Evolutionary conservation across 1,284 basidiomycete species (phyloP).

Genomic region (Amylostereum areolatum): DNA sequence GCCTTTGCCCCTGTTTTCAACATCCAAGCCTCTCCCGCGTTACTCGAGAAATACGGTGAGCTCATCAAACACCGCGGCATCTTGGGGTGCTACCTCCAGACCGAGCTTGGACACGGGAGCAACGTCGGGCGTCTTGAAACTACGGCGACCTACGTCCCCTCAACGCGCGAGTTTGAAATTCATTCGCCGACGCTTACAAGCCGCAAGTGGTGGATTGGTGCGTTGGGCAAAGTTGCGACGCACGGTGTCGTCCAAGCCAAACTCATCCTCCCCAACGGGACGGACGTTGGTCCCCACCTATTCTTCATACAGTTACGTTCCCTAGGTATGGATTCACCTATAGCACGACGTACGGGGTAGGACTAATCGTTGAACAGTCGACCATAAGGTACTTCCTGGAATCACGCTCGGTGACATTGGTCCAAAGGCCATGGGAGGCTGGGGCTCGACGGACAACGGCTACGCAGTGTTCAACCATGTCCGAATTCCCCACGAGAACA

Average conservation of each 20-base stretch:
- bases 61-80: slow-evolving; percentile 52
- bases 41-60: slow-evolving; percentile 43
- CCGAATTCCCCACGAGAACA: slow-evolving; percentile 67
- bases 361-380: slow-evolving; percentile 30
- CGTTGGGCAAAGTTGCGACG: slow-evolving; percentile 66
- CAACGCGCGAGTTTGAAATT: slow-evolving; percentile 68
- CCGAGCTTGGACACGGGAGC: slow-evolving; percentile 74
- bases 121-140: slow-evolving; percentile 72
- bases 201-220: slow-evolving; percentile 83
- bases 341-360: no score
- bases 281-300: slow-evolving; percentile 69
- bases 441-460: slow-evolving; percentile 60
- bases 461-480: slow-evolving; percentile 67
- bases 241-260: slow-evolving; percentile 79
- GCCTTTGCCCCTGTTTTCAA: slow-evolving; percentile 66
- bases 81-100: slow-evolving; percentile 69
- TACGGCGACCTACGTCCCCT: slow-evolving; percentile 67
- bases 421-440: slow-evolving; percentile 58
- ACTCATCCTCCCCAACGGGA: slow-evolving; percentile 58
- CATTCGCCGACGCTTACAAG: slow-evolving; percentile 74
- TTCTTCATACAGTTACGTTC: slow-evolving; percentile 70
- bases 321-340: slow-evolving; percentile 33
- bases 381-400: slow-evolving; percentile 57
- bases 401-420: slow-evolving; percentile 76
- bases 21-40: slow-evolving; percentile 47